phyloP scores from a whole-genome alignment of 768 basidiomycete species.

The Lanmaoa rubissima region DNA sequence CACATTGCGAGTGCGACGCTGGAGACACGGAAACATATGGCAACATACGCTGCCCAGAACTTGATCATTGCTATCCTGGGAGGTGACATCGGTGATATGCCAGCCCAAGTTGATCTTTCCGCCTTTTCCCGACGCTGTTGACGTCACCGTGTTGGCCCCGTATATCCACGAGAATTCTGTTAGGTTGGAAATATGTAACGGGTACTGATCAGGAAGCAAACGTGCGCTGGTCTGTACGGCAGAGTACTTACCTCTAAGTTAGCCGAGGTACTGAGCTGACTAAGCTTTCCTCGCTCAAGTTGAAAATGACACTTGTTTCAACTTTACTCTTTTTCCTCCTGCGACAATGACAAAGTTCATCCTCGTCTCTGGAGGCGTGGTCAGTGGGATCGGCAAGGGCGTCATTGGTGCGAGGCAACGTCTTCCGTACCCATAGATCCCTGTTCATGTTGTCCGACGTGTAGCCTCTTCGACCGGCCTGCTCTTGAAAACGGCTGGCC shows the following conservation, averaged over 20 bases:
- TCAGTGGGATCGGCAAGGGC: slow-evolving; percentile 98
- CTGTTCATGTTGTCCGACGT: slow-evolving; percentile 23
- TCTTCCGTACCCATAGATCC: slow-evolving; percentile 12
- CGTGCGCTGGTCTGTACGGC: neutral
- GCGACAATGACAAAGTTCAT: slow-evolving; percentile 89
- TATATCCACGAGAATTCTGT: neutral
- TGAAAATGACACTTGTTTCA: neutral
- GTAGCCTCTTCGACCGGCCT: slow-evolving; percentile 95
- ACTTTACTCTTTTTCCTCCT: slow-evolving; percentile 1
- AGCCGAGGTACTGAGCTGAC: slow-evolving; percentile 6
- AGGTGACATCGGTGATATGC: slow-evolving; percentile 63
- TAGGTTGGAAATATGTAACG: neutral
- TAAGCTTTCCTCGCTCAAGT: slow-evolving; percentile 7
- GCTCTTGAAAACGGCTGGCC: slow-evolving; percentile 89
- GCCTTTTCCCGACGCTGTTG: slow-evolving; percentile 3
- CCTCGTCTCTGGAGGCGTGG: slow-evolving; percentile 93
- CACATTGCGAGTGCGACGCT: slow-evolving; percentile 90
- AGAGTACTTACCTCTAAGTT: too few relatives aligned
- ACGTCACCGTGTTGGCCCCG: neutral
- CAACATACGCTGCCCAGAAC: slow-evolving; percentile 68
- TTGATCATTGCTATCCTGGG: slow-evolving; percentile 43
- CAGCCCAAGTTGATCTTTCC: slow-evolving; percentile 44
- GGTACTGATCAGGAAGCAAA: neutral
- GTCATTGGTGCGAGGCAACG: slow-evolving; percentile 77
- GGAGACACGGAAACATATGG: slow-evolving; percentile 85